Evolutionary conservation across 2,329 filamentous ascomycete genomes (phyloP), one percentile per base, ranked within the genome.

Genomic region (Cytospora piceicola): DNA sequence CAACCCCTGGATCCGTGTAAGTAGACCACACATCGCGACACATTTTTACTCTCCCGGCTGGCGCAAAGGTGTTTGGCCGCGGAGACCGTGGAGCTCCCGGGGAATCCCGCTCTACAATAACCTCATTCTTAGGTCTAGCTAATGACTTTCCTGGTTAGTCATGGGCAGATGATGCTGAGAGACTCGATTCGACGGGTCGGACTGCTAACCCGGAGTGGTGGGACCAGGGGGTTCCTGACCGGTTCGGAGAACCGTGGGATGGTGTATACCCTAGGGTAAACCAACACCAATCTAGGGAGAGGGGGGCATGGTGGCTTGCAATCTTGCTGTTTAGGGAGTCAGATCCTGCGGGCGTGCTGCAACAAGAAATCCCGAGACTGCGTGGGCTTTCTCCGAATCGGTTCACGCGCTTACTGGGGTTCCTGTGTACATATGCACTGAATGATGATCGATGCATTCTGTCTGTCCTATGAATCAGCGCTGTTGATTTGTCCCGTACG

Each of bases 1-100:
- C 63, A 65, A 15, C 66, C 63, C 11, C 51, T 49, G n/a, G 66
- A 67, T n/a, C 63, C 63, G 29, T 62, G 66, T 67, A 8, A 65
- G 65, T 67, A n/a, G 24, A 46, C 9, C 32, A 27, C 36, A n/a
- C 15, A 12, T 32, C 9, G 39, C 29, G 22, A 55, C 29, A 8
- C 20, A 29, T 54, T 57, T 27, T 22, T n/a, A n/a, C n/a, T 27
- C 30, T 34, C n/a, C 42, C 60, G 52, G 34, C 54, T 49, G 34
- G 53, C 60, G 51, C 52, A 49, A 42, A 49, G n/a, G 27, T 14
- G 36, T 56, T 32, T 46, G 60, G 34, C 56, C n/a, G 36, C 27
- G 1, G 29, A 36, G 60, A 17, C 27, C 34, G 29, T 29, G 32
- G 39, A 29, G n/a, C 29, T 57, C 39, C 53, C 29, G 29, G 39